These are phyloP conservation scores for Candida nitratophila DNA, from an alignment of 805 yeast species.

Conservation along the genomic window DNA sequence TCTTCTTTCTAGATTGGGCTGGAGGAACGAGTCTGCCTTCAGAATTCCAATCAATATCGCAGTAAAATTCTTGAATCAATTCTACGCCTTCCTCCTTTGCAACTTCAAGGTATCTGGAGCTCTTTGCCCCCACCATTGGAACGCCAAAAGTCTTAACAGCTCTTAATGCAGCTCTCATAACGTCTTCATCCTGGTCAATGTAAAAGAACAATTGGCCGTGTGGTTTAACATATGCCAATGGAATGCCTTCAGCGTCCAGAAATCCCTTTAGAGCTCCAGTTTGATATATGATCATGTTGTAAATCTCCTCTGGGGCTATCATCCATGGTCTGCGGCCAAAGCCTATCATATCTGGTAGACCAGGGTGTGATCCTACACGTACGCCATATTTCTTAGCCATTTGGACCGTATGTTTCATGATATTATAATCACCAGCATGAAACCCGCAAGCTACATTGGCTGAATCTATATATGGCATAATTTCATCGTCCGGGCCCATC, in stretches of 20 bases:
- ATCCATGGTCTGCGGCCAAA: slow-evolving; percentile 32
- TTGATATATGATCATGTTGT: slow-evolving; percentile 29
- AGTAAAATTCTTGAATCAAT: slow-evolving; percentile 30
- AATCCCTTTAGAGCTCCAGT: slow-evolving; percentile 33
- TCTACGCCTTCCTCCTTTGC: slow-evolving; percentile 27
- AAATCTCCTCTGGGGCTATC: slow-evolving; percentile 30
- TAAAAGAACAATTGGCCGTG: slow-evolving; percentile 34
- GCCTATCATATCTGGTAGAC: slow-evolving; percentile 31
- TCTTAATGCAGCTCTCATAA: slow-evolving; percentile 28
- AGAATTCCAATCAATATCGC: slow-evolving; percentile 26
- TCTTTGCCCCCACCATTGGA: slow-evolving; percentile 32
- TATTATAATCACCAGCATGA: slow-evolving; percentile 33
- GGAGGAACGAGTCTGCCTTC: slow-evolving; percentile 26
- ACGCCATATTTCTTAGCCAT: slow-evolving; percentile 29
- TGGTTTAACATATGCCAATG: slow-evolving; percentile 28
- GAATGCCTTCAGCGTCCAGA: slow-evolving; percentile 28
- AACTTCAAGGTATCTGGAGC: slow-evolving; percentile 20
- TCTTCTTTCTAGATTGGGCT: slow-evolving; percentile 22
- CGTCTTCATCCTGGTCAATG: slow-evolving; percentile 27
- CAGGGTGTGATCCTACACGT: slow-evolving; percentile 33
- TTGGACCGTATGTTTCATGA: slow-evolving; percentile 27
- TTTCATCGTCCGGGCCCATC: slow-evolving; percentile 33
- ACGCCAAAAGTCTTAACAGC: slow-evolving; percentile 29
- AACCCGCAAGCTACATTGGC: slow-evolving; percentile 37
- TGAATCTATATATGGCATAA: slow-evolving; percentile 31